Evolutionary conservation across 164 flowering plant species (phyloP), one percentile per base, ranked within the genome.

Genomic region (Berberis thunbergii): DNA sequence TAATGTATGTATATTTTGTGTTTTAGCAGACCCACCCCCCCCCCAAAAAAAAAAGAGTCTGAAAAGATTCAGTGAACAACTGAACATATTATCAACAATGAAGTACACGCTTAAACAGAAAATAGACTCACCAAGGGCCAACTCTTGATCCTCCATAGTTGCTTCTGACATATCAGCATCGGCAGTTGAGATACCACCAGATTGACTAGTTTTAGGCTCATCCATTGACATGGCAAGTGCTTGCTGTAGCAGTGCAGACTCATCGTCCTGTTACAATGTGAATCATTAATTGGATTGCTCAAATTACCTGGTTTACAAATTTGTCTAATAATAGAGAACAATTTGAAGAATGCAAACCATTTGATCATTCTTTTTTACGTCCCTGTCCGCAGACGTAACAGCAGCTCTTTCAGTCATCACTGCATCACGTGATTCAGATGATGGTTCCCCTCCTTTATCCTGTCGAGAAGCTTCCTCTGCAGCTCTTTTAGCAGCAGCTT

Each of bases 161-260:
- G 84, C 91, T n/a, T 89, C 98, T 45, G 86, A 75, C 98, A 91
- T 89, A 69, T 84, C 85, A 4, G 83, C 69, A 73, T 91, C 96
- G 70, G 77, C 69, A 45, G 55, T 44, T 11, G 74, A 72, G 61
- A 53, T 55, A 70, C 63, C 66, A 61, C 69, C 74, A 26, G 74
- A 71, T 55, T 55, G 72, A 71, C 72, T 66, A 45, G 85, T 55
- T 50, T 74, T 68, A 53, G 92, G 80, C 8, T 82, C 89, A 77
- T 86, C 86, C 89, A 87, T 87, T 63, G 98, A 91, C 96, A 91
- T 87, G 43, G 91, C 87, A 67, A 89, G 85, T 43, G 98, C 98
- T 67, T 84, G 90, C 73, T 84, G 87, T 60, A 89, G 80, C 69
- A 91, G 73, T 49, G 89, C 88, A 66, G 84, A 77, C 73, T 91